Percentiles rank a stretch among this genome's conserved stretches.
Evolutionary conservation across 768 basidiomycete species (phyloP).

Genomic region (Crepidotus variabilis): DNA sequence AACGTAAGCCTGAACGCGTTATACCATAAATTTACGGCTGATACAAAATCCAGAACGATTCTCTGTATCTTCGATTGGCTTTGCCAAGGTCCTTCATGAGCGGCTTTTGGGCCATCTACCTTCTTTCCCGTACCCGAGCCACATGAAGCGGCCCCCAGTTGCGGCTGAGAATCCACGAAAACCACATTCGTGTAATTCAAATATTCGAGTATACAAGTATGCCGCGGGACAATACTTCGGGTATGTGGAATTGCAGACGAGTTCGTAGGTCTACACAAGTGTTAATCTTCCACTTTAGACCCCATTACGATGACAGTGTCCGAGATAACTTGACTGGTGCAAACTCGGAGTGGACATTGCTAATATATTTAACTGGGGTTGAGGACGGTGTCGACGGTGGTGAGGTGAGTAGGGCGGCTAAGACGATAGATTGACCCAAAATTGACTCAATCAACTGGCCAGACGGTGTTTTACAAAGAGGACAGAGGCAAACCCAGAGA

Average conservation of each 20-base stretch:
- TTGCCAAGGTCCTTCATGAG: conserved; percentile 50
- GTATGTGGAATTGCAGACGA: conserved; percentile 18
- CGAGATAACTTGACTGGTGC: conserved; percentile 54
- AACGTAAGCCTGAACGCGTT: conserved; percentile 44
- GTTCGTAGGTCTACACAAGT: no score
- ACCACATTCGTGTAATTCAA: conserved; percentile 64
- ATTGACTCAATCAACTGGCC: no score
- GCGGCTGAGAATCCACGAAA: conserved; percentile 25
- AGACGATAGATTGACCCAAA: no score
- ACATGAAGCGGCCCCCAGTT: conserved; percentile 28
- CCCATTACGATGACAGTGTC: conserved; percentile 75
- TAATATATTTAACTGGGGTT: conserved; percentile 67
- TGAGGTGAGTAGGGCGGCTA: conserved; percentile 36
- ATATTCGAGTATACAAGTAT: conserved; percentile 74
- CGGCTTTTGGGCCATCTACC: conserved; percentile 57
- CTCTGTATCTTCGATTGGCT: conserved; percentile 52
- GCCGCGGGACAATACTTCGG: conserved; percentile 63
- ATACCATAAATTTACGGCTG: neutral
- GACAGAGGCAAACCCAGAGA: conserved; percentile 45
- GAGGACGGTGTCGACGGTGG: conserved; percentile 76
- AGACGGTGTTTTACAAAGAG: conserved; percentile 72
- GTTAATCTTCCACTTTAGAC: conserved; percentile 22
- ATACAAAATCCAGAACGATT: conserved; percentile 52
- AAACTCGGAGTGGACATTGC: conserved; percentile 74
- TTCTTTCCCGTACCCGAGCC: conserved; percentile 40